Evolutionary conservation across 495 filamentous ascomycete species (phyloP), one percentile per base, ranked within the genome.

Genomic region (Penicillium ucsense): DNA sequence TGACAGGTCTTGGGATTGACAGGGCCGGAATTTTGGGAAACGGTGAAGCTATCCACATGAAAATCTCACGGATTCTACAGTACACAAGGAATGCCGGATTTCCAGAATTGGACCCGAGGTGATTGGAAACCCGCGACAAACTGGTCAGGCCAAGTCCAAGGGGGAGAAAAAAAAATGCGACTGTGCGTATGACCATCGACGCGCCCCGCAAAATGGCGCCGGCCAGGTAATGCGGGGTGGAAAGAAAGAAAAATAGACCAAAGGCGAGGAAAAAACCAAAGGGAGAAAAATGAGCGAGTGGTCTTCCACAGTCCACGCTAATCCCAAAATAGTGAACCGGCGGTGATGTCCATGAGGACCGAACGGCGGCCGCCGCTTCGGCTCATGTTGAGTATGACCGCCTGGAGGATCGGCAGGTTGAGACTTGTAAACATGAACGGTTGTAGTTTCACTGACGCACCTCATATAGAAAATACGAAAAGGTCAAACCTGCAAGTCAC

Each of bases 1-100:
- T 65, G 57, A 66, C 62, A 65, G 61, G 52, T 45, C 35, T 28
- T 33, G 41, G 49, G 58, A 41, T 47, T 49, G 51, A 48, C 46
- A 3, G 39, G 6, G 32, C n/a, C 31, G 9, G 20, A 8, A 35
- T 43, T 2, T 20, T 20, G 20, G 20, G 20, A 20, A 20, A 20
- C 2, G 1, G 20, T 20, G 20, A 20, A 20, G 20, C 20, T 20
- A 20, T 20, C 20, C 20, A 20, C 20, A 20, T 20, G 20, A 20
- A 20, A 20, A 1, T 1, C 2, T 20, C 20, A 20, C 20, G 20
- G 20, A 20, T 20, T 20, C 20, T 20, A 20, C 20, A 35, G 34
- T 2, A n/a, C 4, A 6, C 11, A 0, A 20, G 2, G 20, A 20
- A 20, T 20, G 20, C 20, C 20, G 20, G 20, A 20, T 20, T 20